Conservation (phyloP, 306 rosid species). For the Hippophae tibetana region DNA sequence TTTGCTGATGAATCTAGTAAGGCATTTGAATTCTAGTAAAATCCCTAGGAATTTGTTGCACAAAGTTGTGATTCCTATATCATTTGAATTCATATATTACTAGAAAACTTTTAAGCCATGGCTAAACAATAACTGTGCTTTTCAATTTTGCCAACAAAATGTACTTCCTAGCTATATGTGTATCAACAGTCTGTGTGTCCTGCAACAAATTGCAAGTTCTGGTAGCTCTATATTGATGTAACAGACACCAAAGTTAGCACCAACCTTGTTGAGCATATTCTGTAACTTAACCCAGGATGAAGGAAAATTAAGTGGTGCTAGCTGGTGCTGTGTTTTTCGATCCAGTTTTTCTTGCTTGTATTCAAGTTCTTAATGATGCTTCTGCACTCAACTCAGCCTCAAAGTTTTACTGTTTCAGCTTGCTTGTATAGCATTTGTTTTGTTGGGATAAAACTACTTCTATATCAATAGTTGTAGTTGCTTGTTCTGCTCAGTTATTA, state of each 20-base stretch:
- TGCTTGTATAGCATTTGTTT: too few relatives aligned
- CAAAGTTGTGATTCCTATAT: too few relatives aligned
- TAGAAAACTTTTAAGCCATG: background rate
- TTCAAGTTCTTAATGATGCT: background rate
- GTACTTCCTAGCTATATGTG: background rate
- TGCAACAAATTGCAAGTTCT: too few relatives aligned
- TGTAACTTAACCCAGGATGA: background rate
- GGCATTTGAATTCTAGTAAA: slow-evolving; percentile 16
- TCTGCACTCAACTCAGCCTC: background rate
- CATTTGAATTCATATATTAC: too few relatives aligned
- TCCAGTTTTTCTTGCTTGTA: background rate
- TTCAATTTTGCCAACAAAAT: background rate
- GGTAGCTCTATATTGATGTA: background rate
- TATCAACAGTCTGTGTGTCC: too few relatives aligned
- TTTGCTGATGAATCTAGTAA: slow-evolving; percentile 62
- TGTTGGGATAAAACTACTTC: too few relatives aligned
- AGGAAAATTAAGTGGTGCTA: background rate
- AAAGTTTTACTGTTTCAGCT: too few relatives aligned
- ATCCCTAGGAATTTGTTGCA: too few relatives aligned
- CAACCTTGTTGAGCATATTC: background rate
- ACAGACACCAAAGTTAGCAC: background rate
- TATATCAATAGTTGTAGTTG: too few relatives aligned
- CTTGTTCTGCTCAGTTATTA: too few relatives aligned
- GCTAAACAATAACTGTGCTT: too few relatives aligned
- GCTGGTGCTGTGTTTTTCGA: background rate